phyloP scores from a whole-genome alignment of 257 asterid genomes.

The Solanum tarijense region DNA sequence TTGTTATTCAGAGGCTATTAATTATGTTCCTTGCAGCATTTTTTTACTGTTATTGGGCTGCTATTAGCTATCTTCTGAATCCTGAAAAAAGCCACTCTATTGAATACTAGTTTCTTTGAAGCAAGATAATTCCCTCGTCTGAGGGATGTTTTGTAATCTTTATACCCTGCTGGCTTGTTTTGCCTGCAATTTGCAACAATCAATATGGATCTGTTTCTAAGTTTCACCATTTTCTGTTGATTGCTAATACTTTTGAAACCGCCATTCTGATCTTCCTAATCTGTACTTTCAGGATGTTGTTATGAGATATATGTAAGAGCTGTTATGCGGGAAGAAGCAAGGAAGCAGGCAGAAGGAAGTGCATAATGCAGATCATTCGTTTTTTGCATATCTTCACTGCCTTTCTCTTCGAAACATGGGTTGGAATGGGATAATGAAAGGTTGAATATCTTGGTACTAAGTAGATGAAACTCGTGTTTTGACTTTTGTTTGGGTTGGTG shows the following conservation, averaged over 20 bases:
- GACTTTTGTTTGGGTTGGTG: neutral
- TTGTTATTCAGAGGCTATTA: neutral
- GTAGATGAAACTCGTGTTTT: neutral
- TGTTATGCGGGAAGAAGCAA: constrained; percentile 32
- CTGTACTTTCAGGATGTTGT: constrained; percentile 39
- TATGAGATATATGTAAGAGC: constrained; percentile 52
- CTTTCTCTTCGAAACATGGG: neutral
- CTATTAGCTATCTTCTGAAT: neutral
- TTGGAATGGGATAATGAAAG: neutral
- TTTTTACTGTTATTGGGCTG: neutral
- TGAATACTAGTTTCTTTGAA: neutral
- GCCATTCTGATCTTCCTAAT: neutral
- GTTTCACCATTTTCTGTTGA: neutral
- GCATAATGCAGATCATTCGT: constrained; percentile 1
- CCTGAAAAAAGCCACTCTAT: neutral
- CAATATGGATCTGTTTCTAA: neutral
- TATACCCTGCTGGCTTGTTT: neutral
- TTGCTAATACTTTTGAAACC: neutral
- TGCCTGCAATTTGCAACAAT: neutral
- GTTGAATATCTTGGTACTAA: neutral
- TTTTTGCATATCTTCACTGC: neutral
- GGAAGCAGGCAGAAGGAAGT: constrained; percentile 19
- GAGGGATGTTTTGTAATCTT: neutral
- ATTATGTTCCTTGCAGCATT: neutral
- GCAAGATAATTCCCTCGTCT: neutral